These are phyloP conservation scores for Lichtheimia ornata DNA, from an alignment of 371 early-diverging fungal genomes.

Conservation along the genomic window DNA sequence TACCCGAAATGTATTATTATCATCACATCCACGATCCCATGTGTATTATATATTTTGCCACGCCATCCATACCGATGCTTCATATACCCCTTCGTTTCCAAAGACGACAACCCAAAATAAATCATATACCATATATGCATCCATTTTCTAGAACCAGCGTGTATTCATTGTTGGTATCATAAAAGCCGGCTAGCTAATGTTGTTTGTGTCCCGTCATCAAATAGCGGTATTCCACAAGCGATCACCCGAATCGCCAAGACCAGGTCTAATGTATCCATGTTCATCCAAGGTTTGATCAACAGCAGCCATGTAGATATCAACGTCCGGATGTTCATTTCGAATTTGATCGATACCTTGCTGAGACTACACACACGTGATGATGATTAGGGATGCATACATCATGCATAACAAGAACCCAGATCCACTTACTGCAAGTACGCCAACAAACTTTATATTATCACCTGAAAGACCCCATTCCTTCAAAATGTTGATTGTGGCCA, in stretches of 20 bases:
- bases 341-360: slow-evolving; percentile 63
- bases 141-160: background rate
- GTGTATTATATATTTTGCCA: background rate
- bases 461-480: slow-evolving; percentile 78
- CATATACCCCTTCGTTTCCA: background rate
- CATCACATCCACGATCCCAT: slow-evolving; percentile 1
- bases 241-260: slow-evolving; percentile 83
- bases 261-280: slow-evolving; percentile 71
- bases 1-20: too few relatives aligned
- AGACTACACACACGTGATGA: slow-evolving; percentile 27
- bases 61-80: background rate
- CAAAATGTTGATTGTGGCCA: slow-evolving; percentile 78
- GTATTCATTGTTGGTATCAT: background rate
- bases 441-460: slow-evolving; percentile 70
- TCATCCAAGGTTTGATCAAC: slow-evolving; percentile 71
- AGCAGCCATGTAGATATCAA: slow-evolving; percentile 68
- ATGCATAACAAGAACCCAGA: too few relatives aligned
- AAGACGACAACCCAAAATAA: background rate
- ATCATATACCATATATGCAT: background rate
- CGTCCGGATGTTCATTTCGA: slow-evolving; percentile 71
- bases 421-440: slow-evolving; percentile 56
- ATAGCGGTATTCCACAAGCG: slow-evolving; percentile 60
- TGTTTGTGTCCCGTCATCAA: background rate
- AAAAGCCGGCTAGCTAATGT: background rate
- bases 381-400: background rate